phyloP scores from a whole-genome alignment of 768 basidiomycete species.

The Pleurotus citrinopileatus region DNA sequence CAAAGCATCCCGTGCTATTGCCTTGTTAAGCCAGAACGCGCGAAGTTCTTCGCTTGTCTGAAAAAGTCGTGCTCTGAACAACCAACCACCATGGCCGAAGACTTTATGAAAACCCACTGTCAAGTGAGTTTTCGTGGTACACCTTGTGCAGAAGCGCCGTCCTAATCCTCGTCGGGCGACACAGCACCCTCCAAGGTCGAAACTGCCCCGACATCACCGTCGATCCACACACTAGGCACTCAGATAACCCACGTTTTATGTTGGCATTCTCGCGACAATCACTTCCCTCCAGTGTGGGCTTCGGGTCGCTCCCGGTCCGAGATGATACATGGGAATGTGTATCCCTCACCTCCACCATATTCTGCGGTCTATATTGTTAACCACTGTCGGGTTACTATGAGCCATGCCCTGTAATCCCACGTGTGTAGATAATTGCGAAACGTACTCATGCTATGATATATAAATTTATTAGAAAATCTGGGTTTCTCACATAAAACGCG shows the following conservation, averaged over 20 bases:
- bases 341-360: neutral
- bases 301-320: conserved; percentile 2
- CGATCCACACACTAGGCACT: too few relatives aligned
- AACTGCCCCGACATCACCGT: neutral
- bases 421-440: neutral
- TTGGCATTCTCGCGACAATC: neutral
- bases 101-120: conserved; percentile 4
- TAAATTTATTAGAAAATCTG: neutral
- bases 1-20: conserved; percentile 6
- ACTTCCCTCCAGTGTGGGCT: neutral
- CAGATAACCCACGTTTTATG: too few relatives aligned
- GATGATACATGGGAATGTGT: neutral
- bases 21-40: conserved; percentile 2
- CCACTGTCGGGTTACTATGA: neutral
- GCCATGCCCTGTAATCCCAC: neutral
- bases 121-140: neutral
- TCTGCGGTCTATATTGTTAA: too few relatives aligned
- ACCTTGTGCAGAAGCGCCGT: neutral
- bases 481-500: neutral
- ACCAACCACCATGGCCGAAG: conserved; percentile 4
- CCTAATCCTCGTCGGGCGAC: neutral
- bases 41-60: conserved; percentile 6
- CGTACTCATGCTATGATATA: neutral
- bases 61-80: conserved; percentile 4
- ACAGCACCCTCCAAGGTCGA: neutral